A percentile compares a stretch with the other conserved stretches of the same genome.
phyloP scores from a whole-genome alignment of 2,329 filamentous ascomycete genomes.

The Helotiales sp. region DNA sequence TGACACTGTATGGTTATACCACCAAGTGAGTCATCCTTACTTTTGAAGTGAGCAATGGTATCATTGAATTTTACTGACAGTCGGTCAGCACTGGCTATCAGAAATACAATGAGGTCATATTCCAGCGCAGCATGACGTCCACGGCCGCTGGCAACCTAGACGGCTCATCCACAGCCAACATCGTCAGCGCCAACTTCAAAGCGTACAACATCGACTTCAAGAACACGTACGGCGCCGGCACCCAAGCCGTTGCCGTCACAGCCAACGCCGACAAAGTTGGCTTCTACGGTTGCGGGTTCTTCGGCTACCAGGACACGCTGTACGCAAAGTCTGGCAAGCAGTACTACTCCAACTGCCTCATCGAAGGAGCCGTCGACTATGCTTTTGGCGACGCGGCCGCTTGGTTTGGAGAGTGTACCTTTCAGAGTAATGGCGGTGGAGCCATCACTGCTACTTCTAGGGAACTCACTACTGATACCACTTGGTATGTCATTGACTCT shows the following conservation, averaged over 20 bases:
- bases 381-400: constrained; percentile 54
- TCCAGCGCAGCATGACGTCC: constrained; percentile 7
- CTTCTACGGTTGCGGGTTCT: constrained; percentile 54
- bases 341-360: constrained; percentile 53
- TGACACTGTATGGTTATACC: constrained; percentile 50
- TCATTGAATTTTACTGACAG: neutral
- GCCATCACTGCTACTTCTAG: constrained; percentile 6
- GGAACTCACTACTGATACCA: neutral
- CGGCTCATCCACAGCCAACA: constrained; percentile 45
- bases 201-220: constrained; percentile 58
- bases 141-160: constrained; percentile 28
- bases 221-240: constrained; percentile 46
- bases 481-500: constrained; percentile 3
- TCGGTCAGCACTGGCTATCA: constrained; percentile 14
- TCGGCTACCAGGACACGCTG: constrained; percentile 55
- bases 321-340: constrained; percentile 49
- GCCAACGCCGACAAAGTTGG: constrained; percentile 47
- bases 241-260: constrained; percentile 50
- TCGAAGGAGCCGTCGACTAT: constrained; percentile 57
- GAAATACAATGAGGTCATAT: constrained; percentile 18
- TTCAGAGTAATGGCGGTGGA: constrained; percentile 7
- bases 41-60: too few relatives aligned
- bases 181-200: constrained; percentile 47
- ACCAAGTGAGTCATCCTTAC: constrained; percentile 35
- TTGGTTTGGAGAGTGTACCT: constrained; percentile 48